A percentile compares a stretch with the other conserved stretches of the same genome.
These are phyloP conservation scores for Lactifluus echinatus DNA, from an alignment of 768 basidiomycete genomes.

Conservation along the genomic window DNA sequence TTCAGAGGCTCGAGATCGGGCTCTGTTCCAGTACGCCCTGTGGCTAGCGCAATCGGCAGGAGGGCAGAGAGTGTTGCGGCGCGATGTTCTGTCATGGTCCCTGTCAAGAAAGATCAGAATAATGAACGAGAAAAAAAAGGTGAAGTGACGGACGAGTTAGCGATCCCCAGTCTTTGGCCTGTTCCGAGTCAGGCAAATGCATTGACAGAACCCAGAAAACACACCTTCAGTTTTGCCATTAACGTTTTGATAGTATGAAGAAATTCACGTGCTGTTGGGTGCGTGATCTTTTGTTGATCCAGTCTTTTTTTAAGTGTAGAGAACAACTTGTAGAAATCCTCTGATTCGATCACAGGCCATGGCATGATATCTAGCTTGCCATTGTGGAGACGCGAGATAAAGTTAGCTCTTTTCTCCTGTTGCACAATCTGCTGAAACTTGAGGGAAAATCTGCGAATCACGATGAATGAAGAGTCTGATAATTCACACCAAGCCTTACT, in stretches of 20 bases:
- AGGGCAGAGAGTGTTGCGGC: constrained; percentile 30
- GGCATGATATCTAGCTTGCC: constrained; percentile 51
- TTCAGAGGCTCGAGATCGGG: constrained; percentile 43
- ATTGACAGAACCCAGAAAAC: neutral
- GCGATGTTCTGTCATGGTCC: constrained; percentile 43
- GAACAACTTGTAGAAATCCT: constrained; percentile 51
- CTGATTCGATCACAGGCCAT: constrained; percentile 61
- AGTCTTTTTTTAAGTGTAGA: constrained; percentile 37
- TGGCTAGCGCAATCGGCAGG: constrained; percentile 40
- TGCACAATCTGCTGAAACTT: constrained; percentile 58
- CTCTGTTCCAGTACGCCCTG: constrained; percentile 38
- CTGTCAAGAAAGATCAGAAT: constrained; percentile 22
- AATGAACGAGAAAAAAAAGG: neutral
- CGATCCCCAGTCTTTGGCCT: constrained; percentile 60
- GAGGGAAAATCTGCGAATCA: constrained; percentile 37
- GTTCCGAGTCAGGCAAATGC: neutral
- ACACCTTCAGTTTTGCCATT: constrained; percentile 63
- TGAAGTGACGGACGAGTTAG: constrained; percentile 41
- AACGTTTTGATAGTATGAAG: constrained; percentile 49
- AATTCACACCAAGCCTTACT: constrained; percentile 31
- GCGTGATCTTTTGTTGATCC: constrained; percentile 41
- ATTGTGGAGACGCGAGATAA: constrained; percentile 50
- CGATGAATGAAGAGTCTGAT: neutral
- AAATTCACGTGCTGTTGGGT: constrained; percentile 45
- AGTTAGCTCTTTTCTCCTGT: constrained; percentile 51